phyloP scores from a whole-genome alignment of 2,329 filamentous ascomycete species.

The Thielaviopsis euricoi region DNA sequence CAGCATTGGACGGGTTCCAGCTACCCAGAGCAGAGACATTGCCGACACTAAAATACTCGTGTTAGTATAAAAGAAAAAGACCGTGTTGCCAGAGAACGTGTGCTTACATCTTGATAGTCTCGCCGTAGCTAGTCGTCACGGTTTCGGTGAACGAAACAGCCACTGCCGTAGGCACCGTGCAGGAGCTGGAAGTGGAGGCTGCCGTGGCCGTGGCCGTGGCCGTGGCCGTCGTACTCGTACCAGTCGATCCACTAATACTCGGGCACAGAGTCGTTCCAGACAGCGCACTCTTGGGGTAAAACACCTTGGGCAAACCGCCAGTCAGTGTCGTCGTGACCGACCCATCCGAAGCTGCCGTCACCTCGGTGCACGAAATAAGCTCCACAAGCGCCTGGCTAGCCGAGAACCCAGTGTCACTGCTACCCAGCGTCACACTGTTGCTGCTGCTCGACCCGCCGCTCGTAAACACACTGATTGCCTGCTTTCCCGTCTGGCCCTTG shows the following conservation, averaged over 20 bases:
- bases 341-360: conserved; percentile 10
- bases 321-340: conserved; percentile 10
- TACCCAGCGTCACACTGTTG: conserved; percentile 9
- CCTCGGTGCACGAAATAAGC: conserved; percentile 8
- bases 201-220: background rate
- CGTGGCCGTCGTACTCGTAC: background rate
- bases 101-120: conserved; percentile 33
- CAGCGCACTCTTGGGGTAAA: conserved; percentile 10
- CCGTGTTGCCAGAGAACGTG: background rate
- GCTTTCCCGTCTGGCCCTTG: conserved; percentile 9
- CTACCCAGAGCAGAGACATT: conserved; percentile 23
- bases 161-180: conserved; percentile 19
- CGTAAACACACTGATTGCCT: conserved; percentile 12
- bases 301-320: conserved; percentile 11
- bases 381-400: conserved; percentile 11
- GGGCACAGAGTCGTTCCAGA: conserved; percentile 7
- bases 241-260: background rate
- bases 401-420: conserved; percentile 10
- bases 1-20: conserved; percentile 24
- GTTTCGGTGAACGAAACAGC: conserved; percentile 26
- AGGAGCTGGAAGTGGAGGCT: conserved; percentile 12
- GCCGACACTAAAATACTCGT: conserved; percentile 12
- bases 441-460: conserved; percentile 10
- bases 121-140: conserved; percentile 29
- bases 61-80: background rate